phyloP scores from a whole-genome alignment of 768 basidiomycete species.

The Megacollybia marginata region DNA sequence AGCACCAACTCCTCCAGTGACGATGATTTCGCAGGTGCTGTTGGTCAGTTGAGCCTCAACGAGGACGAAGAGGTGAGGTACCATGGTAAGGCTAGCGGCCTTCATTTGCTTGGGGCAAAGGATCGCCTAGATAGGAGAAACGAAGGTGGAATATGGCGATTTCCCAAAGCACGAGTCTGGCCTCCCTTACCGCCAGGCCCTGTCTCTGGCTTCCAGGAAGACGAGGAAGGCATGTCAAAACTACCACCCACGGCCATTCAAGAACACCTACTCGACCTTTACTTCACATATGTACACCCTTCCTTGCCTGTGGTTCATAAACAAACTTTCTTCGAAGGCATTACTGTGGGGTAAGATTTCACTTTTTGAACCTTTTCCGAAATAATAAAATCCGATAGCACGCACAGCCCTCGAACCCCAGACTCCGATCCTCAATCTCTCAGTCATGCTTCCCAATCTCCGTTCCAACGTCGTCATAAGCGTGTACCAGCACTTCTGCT shows the following conservation, averaged over 20 bases:
- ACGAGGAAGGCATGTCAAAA: constrained; percentile 30
- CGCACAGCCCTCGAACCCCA: constrained; percentile 2
- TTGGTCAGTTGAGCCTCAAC: constrained; percentile 82
- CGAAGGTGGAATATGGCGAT: constrained; percentile 77
- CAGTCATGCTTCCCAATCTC: constrained; percentile 20
- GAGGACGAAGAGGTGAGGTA: constrained; percentile 83
- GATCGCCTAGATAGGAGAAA: constrained; percentile 58
- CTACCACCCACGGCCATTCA: constrained; percentile 57
- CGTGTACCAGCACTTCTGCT: constrained; percentile 60
- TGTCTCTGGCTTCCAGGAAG: constrained; percentile 18
- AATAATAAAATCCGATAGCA: neutral
- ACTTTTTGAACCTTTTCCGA: constrained; percentile 4
- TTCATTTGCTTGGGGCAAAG: constrained; percentile 62
- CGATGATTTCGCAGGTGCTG: constrained; percentile 53
- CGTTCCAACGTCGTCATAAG: constrained; percentile 33
- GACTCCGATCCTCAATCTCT: constrained; percentile 23
- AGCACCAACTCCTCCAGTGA: constrained; percentile 15
- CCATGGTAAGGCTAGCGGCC: constrained; percentile 79
- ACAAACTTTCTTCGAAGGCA: constrained; percentile 55
- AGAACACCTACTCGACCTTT: constrained; percentile 64
- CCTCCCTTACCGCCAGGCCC: constrained; percentile 42
- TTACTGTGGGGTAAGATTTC: constrained; percentile 17
- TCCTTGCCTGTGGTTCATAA: constrained; percentile 75
- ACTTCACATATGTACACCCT: constrained; percentile 79
- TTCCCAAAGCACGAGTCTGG: constrained; percentile 88